Conservation (phyloP, 176 grass and related monocot species). For the Triticum turgidum region DNA sequence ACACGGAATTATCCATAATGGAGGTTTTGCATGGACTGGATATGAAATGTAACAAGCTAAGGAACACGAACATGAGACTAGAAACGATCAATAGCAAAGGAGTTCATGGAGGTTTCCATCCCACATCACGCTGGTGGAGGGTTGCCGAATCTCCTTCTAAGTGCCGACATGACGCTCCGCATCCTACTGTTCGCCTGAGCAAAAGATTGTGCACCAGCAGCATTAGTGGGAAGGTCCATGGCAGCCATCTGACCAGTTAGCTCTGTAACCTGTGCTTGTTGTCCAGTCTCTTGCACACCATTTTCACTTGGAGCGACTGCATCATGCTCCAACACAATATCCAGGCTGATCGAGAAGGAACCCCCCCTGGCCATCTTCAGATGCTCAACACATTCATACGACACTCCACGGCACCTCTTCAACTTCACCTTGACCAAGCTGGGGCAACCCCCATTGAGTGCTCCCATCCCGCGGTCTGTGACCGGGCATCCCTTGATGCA, state of each 20-base stretch:
- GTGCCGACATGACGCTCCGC: slow-evolving; percentile 45
- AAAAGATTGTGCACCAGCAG: slow-evolving; percentile 34
- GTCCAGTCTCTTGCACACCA: slow-evolving; percentile 40
- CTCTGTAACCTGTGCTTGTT: slow-evolving; percentile 26
- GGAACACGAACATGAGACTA: slow-evolving; percentile 30
- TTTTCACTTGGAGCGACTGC: slow-evolving; percentile 43
- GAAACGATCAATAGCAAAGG: slow-evolving; percentile 27
- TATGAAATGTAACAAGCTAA: slow-evolving; percentile 37
- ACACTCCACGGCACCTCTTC: slow-evolving; percentile 84
- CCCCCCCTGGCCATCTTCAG: slow-evolving; percentile 56
- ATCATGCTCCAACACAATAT: slow-evolving; percentile 53
- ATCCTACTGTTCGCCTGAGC: slow-evolving; percentile 41
- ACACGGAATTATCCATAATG: slow-evolving; percentile 27
- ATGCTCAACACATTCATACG: slow-evolving; percentile 54
- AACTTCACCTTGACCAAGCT: slow-evolving; percentile 91
- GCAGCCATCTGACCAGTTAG: slow-evolving; percentile 41
- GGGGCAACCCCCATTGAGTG: slow-evolving; percentile 74
- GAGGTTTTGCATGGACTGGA: not conserved
- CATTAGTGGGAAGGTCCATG: slow-evolving; percentile 37
- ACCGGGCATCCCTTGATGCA: slow-evolving; percentile 98
- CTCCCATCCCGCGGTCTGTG: slow-evolving; percentile 79
- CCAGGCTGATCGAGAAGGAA: slow-evolving; percentile 56
- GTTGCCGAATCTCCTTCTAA: slow-evolving; percentile 57
- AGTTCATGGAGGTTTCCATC: slow-evolving; percentile 33
- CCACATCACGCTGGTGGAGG: slow-evolving; percentile 38